Base-by-base conservation (phyloP, 2,329 filamentous ascomycete genomes). In the Scedosporium apiospermum region DNA sequence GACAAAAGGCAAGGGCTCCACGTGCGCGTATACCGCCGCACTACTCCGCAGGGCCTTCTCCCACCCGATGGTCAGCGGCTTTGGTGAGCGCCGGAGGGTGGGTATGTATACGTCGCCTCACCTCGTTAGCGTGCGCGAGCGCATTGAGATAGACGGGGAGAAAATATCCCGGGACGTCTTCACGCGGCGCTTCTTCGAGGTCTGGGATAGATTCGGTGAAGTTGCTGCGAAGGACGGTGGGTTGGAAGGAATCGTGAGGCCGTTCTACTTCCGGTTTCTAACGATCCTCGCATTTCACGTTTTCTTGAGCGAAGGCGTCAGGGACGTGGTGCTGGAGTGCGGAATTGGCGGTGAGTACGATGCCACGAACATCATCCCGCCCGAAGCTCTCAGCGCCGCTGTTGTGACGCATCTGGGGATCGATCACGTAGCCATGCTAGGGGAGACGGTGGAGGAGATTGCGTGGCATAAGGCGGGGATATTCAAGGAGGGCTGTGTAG, bases 331-430 rank as follows among this genome's bases (percentile, higher is more conserved):
- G 9, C 82, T 98, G 41, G 95, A 99, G 75, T 96, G 91, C 69
- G 95, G 95, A 0, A 96, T 98, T 66, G 95, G 95, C 16, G 95
- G 93, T 58, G 91, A 96, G 75, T 92, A 92, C 69, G 93, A 98
- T 71, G 89, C 89, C 30, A 99, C 95, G 9, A 98, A 98, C 70
- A 83, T 98, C 23, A 75, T 99, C 5, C 79, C 80, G 0, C 62
- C 76, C 0, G 78, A 81, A 10, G 80, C 83, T 12, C 88, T 92
- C 1, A 87, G 84, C 6, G 88, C 87, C 1, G 83, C 86, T 1
- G 89, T 88, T 0, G 86, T 97, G 44, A 88, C 91, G 21, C 91
- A 88, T 69, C 74, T 97, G 53, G 92, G 91, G 3, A 88, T 96
- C 64, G 93, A 97, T 69, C 93, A 97, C 73, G 86, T 88, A 1